phyloP scores from a whole-genome alignment of 306 rosid species.

The Oxytropis ochrocephala region DNA sequence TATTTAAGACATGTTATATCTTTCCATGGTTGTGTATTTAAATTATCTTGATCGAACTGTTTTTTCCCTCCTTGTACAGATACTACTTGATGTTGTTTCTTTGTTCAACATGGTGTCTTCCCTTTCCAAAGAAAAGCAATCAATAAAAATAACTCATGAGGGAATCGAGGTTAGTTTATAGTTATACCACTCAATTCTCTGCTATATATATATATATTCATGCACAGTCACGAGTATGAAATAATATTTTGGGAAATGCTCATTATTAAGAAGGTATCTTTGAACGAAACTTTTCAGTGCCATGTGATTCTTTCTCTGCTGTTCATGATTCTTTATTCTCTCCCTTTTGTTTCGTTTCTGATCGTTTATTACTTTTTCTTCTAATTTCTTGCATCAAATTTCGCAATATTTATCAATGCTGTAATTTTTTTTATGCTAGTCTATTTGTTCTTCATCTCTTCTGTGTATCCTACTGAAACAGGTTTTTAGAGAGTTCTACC shows the following conservation, averaged over 20 bases:
- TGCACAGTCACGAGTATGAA: background rate
- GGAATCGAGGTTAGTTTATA: constrained; percentile 63
- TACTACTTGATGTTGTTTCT: constrained; percentile 63
- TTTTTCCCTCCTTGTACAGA: constrained; percentile 35
- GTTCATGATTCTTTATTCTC: too few relatives aligned
- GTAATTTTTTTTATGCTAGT: background rate
- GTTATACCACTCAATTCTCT: background rate
- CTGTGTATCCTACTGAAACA: constrained; percentile 15
- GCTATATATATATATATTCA: background rate
- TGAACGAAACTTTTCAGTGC: too few relatives aligned
- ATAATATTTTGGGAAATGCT: too few relatives aligned
- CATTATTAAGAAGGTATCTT: too few relatives aligned
- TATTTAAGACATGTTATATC: background rate
- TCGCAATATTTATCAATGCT: too few relatives aligned
- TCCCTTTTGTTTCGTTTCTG: too few relatives aligned
- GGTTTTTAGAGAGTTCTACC: constrained; percentile 72
- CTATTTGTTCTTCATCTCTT: background rate
- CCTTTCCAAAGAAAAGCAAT: constrained; percentile 56
- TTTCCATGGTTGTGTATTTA: background rate
- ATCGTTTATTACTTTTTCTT: too few relatives aligned
- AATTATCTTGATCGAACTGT: background rate
- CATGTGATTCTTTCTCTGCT: too few relatives aligned
- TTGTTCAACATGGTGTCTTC: constrained; percentile 76
- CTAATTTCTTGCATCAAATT: too few relatives aligned
- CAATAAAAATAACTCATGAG: constrained; percentile 49